Evolutionary conservation across 306 rosid genomes (phyloP), one percentile per base, ranked within the genome.

Genomic region (Casuarina equisetifolia): DNA sequence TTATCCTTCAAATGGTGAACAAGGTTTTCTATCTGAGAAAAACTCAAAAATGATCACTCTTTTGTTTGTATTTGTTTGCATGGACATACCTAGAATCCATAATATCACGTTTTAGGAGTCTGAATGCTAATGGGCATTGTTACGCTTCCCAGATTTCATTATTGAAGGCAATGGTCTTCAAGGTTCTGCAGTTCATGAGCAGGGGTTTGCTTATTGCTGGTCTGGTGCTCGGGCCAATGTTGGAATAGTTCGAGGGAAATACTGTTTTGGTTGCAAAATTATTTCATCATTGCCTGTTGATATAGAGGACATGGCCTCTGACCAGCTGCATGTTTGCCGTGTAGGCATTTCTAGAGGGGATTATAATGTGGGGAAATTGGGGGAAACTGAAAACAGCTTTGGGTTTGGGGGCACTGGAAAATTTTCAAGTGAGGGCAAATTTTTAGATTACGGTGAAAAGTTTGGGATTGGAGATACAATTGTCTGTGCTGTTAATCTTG

Each of bases 151-250:
- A 90, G 93, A 87, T 80, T 90, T 89, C 71, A 82, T 79, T 12
- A 42, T 85, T 61, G 55, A 48, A 38, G 73, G 75, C 48, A 55
- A 72, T 68, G 88, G 82, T 32, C 88, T 82, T 59, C 79, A 7
- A 58, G 88, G 88, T 50, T 82, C 73, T 58, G 89, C 82, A 0
- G 86, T 87, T 48, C 43, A 78, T 64, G 90, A 84, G 40, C 42
- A 87, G 59, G 90, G 91, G 35, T 90, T 90, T 88, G 86, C 90
- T 72, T 90, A 86, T 74, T 90, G 88, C 68, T 87, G 91, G 90
- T 89, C 91, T 0, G 91, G 87, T 53, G 88, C 88, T 17, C 82
- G 88, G 17, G 89, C 87, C 36, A 88, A 64, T 44, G 74, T 77
- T 78, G 91, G 90, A 50, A 90, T 88, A 71, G 69, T 68, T 3